Base-by-base conservation (phyloP, 108 stramenopile species). In the Pelagomonas calceolata region DNA sequence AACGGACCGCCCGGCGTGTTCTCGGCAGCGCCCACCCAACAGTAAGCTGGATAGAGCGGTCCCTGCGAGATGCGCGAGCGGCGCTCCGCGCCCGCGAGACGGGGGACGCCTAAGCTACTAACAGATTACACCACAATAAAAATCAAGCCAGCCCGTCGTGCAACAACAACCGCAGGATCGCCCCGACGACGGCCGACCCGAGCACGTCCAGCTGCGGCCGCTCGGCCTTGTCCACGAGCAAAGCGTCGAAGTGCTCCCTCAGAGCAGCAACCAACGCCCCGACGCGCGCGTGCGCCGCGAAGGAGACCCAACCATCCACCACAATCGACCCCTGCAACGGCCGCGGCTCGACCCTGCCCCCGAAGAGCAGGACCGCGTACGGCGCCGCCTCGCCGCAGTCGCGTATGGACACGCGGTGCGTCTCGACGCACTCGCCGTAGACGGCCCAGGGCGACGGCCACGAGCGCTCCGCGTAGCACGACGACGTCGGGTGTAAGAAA, bases 351-450 rank as follows among this genome's bases (percentile, higher is more conserved):
- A 90, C 46, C 17, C 68, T 68, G 30, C 88, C 90, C 67, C 90
- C 88, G 73, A 91, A 91, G 30, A 91, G 72, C 7, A 91, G 60
- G 32, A 91, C 67, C 0, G 88, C 73, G 71, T 89, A 80, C 17
- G 81, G 84, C 35, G 79, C 79, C 1, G 88, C 82, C 21, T 84
- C 78, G 16, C 88, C 85, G 32, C 70, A 74, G 45, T 91, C 90
- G 32, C 87, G 78, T 30, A 88, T 81, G 66, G 85, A 91, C 17
- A 84, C 82, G 70, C 88, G 89, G 69, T 75, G 79, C 0, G 92
- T 93, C 67, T 82, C 85, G 34, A 91, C 84, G 31, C 88, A 85
- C 70, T 91, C 88, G 73, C 89, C 86, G 76, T 86, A 91, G 39
- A 84, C 84, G 32, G 83, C 70, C 80, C 82, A 84, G 33, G 82